phyloP scores from a whole-genome alignment of 306 rosid species.

The Benincasa hispida region DNA sequence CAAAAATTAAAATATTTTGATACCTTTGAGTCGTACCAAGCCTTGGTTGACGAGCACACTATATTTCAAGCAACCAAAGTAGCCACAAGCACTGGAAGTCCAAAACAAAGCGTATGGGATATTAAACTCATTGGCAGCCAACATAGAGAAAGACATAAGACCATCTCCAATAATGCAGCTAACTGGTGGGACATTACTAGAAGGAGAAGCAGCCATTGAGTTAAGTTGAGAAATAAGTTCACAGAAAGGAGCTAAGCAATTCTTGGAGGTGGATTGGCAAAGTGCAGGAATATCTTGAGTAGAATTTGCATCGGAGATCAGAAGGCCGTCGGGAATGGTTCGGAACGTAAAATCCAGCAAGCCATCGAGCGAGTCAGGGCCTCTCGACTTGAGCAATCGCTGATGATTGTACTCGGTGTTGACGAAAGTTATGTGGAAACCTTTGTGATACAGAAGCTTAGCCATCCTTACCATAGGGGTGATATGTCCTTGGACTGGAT shows the following conservation, averaged over 20 bases:
- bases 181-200: constrained; percentile 17
- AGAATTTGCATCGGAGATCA: constrained; percentile 23
- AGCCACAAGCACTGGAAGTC: constrained; percentile 45
- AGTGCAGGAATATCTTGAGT: constrained; percentile 34
- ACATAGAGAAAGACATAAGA: constrained; percentile 29
- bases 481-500: neutral
- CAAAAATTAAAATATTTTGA: too few species aligned
- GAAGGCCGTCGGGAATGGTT: constrained; percentile 39
- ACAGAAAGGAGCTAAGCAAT: constrained; percentile 30
- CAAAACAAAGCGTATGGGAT: constrained; percentile 37
- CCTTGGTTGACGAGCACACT: constrained; percentile 15
- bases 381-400: neutral
- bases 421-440: neutral
- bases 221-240: constrained; percentile 26
- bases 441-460: neutral
- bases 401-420: neutral
- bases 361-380: neutral
- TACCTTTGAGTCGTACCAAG: constrained; percentile 48
- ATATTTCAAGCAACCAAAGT: constrained; percentile 21
- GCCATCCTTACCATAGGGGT: neutral
- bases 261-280: constrained; percentile 17
- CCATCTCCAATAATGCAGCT: constrained; percentile 39
- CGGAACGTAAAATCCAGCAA: neutral
- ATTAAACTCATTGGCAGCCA: constrained; percentile 29
- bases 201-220: neutral